phyloP scores from a whole-genome alignment of 352 stramenopile genomes.

The Phytopythium delawarense region DNA sequence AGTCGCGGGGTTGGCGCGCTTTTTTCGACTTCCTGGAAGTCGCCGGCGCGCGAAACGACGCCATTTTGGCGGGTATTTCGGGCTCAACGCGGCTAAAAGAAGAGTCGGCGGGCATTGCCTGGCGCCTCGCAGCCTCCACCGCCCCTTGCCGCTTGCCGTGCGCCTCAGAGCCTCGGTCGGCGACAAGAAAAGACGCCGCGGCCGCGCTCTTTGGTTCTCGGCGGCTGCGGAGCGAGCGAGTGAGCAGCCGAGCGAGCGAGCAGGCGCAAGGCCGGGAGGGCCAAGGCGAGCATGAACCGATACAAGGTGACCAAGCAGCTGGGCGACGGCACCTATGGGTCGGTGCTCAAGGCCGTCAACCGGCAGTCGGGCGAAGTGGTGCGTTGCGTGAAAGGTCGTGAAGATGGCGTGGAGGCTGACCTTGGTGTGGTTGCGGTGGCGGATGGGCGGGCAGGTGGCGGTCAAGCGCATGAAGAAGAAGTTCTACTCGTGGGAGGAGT shows the following conservation, averaged over 20 bases:
- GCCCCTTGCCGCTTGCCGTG: too few species aligned
- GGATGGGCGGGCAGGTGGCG: constrained; percentile 58
- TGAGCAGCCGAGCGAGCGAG: background rate
- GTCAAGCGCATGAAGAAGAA: constrained; percentile 99
- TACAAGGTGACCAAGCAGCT: constrained; percentile 96
- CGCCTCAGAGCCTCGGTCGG: background rate
- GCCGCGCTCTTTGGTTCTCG: background rate
- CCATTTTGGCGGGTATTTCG: too few species aligned
- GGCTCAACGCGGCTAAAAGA: too few species aligned
- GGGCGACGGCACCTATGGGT: constrained; percentile 95
- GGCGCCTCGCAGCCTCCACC: too few species aligned
- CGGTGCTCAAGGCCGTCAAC: constrained; percentile 94
- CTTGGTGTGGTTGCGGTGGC: background rate
- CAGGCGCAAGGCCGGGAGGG: too few species aligned
- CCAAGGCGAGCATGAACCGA: constrained; percentile 68
- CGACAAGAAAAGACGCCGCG: constrained; percentile 6
- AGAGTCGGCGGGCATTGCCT: too few species aligned
- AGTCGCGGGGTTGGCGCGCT: too few species aligned
- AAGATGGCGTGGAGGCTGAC: background rate
- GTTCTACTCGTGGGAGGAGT: constrained; percentile 95
- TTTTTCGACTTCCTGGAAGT: too few species aligned
- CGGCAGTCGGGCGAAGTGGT: constrained; percentile 91
- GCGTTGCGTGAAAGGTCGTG: constrained; percentile 12
- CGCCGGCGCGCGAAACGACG: too few species aligned
- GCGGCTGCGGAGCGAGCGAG: background rate